Evolutionary conservation across 2,329 filamentous ascomycete genomes (phyloP).

Genomic region (Dendryphion nanum): DNA sequence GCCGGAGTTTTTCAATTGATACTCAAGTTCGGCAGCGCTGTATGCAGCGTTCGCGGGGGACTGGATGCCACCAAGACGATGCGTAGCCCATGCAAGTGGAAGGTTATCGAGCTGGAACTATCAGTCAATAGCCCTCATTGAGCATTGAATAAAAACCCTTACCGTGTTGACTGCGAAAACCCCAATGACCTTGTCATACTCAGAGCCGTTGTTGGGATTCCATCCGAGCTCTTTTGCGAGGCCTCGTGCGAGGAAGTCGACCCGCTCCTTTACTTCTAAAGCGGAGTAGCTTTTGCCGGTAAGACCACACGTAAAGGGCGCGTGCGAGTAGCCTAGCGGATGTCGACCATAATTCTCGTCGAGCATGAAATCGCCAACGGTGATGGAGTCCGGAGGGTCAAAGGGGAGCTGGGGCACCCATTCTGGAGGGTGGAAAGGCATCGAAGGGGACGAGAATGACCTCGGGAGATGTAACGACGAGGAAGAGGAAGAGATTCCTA

Average conservation of each 20-base stretch:
- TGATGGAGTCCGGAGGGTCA: conserved; percentile 70
- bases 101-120: conserved; percentile 67
- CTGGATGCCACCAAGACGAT: conserved; percentile 71
- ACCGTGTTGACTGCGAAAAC: conserved; percentile 81
- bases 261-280: conserved; percentile 62
- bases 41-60: conserved; percentile 76
- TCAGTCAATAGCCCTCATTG: conserved; percentile 13
- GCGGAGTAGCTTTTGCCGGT: conserved; percentile 66
- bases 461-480: no score
- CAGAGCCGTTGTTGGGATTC: conserved; percentile 65
- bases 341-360: conserved; percentile 68
- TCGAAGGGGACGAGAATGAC: no score
- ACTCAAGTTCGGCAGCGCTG: conserved; percentile 65
- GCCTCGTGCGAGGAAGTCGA: conserved; percentile 66
- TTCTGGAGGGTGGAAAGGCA: conserved; percentile 59
- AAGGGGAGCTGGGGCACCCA: conserved; percentile 62
- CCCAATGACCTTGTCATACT: conserved; percentile 79
- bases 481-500: no score
- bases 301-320: conserved; percentile 76
- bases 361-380: conserved; percentile 74
- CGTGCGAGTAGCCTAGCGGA: conserved; percentile 60
- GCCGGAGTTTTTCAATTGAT: conserved; percentile 68
- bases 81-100: conserved; percentile 69
- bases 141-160: conserved; percentile 21
- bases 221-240: conserved; percentile 71